phyloP scores from a whole-genome alignment of 1,139 yeast species.

The Candida labiduridarum region DNA sequence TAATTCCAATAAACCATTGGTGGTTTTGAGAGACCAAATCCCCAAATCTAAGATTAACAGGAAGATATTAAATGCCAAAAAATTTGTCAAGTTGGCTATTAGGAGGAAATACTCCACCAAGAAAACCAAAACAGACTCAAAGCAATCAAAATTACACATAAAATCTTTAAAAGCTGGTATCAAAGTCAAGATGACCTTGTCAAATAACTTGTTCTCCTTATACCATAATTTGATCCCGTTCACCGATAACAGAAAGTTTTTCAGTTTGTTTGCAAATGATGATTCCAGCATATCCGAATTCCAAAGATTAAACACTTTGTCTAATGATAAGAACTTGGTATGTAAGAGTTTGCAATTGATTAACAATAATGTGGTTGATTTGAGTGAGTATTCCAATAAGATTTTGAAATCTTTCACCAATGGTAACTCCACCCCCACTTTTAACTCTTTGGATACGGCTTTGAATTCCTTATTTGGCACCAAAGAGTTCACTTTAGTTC shows the following conservation, averaged over 20 bases:
- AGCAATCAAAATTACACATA: conserved; percentile 43
- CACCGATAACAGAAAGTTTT: conserved; percentile 20
- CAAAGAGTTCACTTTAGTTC: conserved; percentile 44
- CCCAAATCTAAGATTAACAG: conserved; percentile 30
- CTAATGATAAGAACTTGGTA: conserved; percentile 16
- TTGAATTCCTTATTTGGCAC: conserved; percentile 43
- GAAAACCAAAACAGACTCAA: conserved; percentile 12
- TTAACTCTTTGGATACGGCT: conserved; percentile 50
- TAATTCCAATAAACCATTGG: conserved; percentile 8
- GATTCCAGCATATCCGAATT: not conserved
- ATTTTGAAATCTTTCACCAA: conserved; percentile 26
- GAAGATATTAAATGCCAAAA: conserved; percentile 21
- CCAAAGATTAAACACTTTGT: not conserved
- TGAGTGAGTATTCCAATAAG: conserved; percentile 39
- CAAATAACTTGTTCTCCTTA: conserved; percentile 44
- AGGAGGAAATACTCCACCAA: conserved; percentile 35
- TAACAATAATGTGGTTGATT: conserved; percentile 38
- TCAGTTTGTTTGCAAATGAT: conserved; percentile 12
- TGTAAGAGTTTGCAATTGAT: conserved; percentile 36
- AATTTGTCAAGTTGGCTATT: conserved; percentile 42
- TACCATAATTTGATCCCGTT: conserved; percentile 48
- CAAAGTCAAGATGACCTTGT: conserved; percentile 48
- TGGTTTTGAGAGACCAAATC: conserved; percentile 11
- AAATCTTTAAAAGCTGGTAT: conserved; percentile 58
- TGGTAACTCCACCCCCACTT: conserved; percentile 32